Evolutionary conservation across 768 basidiomycete genomes (phyloP).

Genomic region (Trametes sanguinea): DNA sequence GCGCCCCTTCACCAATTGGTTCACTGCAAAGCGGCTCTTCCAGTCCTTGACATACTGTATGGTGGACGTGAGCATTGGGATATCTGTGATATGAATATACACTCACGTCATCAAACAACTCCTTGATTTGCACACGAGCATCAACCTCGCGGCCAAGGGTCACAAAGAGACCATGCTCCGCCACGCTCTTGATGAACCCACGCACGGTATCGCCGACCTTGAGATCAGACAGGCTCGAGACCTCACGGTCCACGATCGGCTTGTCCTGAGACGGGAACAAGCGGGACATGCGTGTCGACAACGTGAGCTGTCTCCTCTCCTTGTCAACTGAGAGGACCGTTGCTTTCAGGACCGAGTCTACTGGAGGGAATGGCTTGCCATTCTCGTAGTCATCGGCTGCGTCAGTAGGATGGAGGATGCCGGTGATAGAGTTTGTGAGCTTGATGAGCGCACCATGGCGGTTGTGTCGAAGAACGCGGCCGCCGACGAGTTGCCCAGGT

Average conservation of each 20-base stretch:
- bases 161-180: conserved; percentile 88
- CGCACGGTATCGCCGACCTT: conserved; percentile 75
- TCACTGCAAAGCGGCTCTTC: conserved; percentile 76
- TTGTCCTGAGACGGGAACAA: conserved; percentile 53
- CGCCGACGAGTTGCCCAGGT: conserved; percentile 76
- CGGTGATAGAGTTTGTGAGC: conserved; percentile 68
- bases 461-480: conserved; percentile 75
- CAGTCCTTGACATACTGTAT: conserved; percentile 91
- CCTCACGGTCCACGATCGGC: conserved; percentile 66
- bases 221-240: conserved; percentile 60
- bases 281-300: conserved; percentile 80
- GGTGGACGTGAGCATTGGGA: neutral
- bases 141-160: conserved; percentile 81
- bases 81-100: neutral
- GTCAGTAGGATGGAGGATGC: conserved; percentile 82
- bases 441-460: conserved; percentile 78
- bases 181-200: conserved; percentile 88
- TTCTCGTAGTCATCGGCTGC: conserved; percentile 74
- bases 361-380: conserved; percentile 54
- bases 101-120: conserved; percentile 83
- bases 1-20: conserved; percentile 86
- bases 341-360: conserved; percentile 71
- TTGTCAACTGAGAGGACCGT: conserved; percentile 70
- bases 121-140: conserved; percentile 89
- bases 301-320: conserved; percentile 63